These are phyloP conservation scores for Amanita polypyramis DNA, from an alignment of 768 basidiomycete species.

Conservation along the genomic window DNA sequence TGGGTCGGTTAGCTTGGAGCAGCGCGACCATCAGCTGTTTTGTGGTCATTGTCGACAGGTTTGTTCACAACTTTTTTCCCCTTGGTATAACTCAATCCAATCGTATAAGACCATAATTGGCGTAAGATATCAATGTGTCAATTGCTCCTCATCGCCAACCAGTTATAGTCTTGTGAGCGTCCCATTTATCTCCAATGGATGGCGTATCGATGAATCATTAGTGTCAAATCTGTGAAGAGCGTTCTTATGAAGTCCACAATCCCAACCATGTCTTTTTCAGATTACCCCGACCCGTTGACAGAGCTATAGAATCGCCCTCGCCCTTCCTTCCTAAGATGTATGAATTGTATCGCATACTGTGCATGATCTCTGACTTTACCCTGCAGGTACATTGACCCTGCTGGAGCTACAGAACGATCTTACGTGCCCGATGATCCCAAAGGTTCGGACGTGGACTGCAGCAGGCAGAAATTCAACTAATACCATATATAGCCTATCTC, in stretches of 20 bases:
- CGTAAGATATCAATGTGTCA: slow-evolving; percentile 80
- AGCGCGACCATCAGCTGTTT: slow-evolving; percentile 40
- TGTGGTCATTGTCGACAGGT: slow-evolving; percentile 54
- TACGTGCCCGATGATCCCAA: slow-evolving; percentile 36
- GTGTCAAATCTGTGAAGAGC: slow-evolving; percentile 74
- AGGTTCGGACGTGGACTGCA: slow-evolving; percentile 25
- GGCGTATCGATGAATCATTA: slow-evolving; percentile 17
- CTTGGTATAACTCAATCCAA: background rate
- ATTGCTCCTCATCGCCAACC: slow-evolving; percentile 67
- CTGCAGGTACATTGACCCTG: slow-evolving; percentile 52
- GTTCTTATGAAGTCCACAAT: slow-evolving; percentile 73
- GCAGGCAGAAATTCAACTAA: background rate
- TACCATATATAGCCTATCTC: slow-evolving; percentile 44
- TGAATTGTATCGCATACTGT: slow-evolving; percentile 18
- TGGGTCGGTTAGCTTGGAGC: slow-evolving; percentile 1
- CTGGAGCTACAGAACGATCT: slow-evolving; percentile 38
- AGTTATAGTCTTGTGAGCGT: slow-evolving; percentile 62
- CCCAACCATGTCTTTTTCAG: slow-evolving; percentile 85
- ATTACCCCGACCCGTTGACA: slow-evolving; percentile 68
- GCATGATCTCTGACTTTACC: background rate
- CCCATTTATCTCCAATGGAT: slow-evolving; percentile 4
- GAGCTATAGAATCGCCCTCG: slow-evolving; percentile 34
- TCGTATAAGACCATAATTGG: slow-evolving; percentile 57
- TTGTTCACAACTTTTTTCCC: background rate
- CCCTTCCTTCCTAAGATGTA: slow-evolving; percentile 46